A percentile compares a stretch with the other conserved stretches of the same genome.
phyloP scores from a whole-genome alignment of 129 eudicot genomes.

The Logfia minima region DNA sequence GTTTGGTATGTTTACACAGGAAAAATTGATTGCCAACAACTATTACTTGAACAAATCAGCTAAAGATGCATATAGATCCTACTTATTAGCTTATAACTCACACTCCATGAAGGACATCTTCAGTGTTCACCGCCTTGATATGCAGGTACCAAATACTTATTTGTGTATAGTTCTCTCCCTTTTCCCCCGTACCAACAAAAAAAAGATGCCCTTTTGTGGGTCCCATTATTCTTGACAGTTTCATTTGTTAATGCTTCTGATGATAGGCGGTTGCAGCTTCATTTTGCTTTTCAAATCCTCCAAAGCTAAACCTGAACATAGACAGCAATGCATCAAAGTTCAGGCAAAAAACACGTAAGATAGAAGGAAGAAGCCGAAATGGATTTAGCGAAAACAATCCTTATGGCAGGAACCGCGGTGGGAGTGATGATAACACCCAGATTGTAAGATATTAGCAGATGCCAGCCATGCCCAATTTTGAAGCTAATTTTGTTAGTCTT shows the following conservation, averaged over 20 bases:
- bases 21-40: constrained; percentile 65
- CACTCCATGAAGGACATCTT: constrained; percentile 92
- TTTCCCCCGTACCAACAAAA: neutral
- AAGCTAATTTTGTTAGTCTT: constrained; percentile 12
- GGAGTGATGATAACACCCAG: constrained; percentile 39
- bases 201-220: neutral
- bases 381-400: constrained; percentile 71
- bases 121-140: constrained; percentile 74
- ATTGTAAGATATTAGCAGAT: constrained; percentile 59
- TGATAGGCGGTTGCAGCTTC: constrained; percentile 89
- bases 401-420: constrained; percentile 52
- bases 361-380: constrained; percentile 60
- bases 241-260: neutral
- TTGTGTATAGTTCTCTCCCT: neutral
- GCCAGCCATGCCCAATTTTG: constrained; percentile 7
- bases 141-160: constrained; percentile 53
- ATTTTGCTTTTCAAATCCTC: constrained; percentile 76
- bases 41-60: constrained; percentile 85
- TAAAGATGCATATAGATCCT: constrained; percentile 88
- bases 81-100: constrained; percentile 75
- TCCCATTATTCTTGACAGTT: neutral
- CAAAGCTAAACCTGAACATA: constrained; percentile 63
- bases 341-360: constrained; percentile 48
- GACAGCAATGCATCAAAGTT: constrained; percentile 84
- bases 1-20: constrained; percentile 50